Percentiles rank a stretch among this genome's conserved stretches.
Conservation (phyloP, 106 monocot genomes). For the Posidonia australis region DNA sequence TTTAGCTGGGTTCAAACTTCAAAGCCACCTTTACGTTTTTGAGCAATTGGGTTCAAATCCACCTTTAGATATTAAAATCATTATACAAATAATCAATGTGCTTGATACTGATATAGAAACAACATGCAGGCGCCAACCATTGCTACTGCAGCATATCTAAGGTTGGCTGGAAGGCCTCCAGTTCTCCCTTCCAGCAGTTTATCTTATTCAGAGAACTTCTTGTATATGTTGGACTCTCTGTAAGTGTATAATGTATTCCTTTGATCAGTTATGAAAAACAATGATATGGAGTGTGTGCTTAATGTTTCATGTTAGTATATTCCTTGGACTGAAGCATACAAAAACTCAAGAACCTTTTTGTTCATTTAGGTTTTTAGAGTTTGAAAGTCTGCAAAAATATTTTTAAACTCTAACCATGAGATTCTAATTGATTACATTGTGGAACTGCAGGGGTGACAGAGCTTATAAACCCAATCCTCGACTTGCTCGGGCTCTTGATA, state of each 20-base stretch:
- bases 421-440: neutral
- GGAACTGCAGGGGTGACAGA: constrained; percentile 49
- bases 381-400: too few relatives aligned
- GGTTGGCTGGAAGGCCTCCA: constrained; percentile 82
- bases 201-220: constrained; percentile 94
- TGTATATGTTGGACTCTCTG: constrained; percentile 96
- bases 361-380: too few relatives aligned
- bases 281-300: neutral
- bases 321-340: neutral
- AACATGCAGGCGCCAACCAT: constrained; percentile 77
- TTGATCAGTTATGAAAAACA: neutral
- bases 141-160: constrained; percentile 87
- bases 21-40: too few relatives aligned
- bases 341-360: neutral
- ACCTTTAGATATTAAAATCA: too few relatives aligned
- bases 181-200: constrained; percentile 76
- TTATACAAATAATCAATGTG: neutral
- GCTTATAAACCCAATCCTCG: constrained; percentile 77
- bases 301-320: neutral
- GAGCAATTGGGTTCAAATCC: too few relatives aligned
- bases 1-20: too few relatives aligned
- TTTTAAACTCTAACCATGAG: too few relatives aligned
- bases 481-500: constrained; percentile 68
- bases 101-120: neutral
- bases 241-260: constrained; percentile 28